Evolutionary conservation across 352 stramenopile species (phyloP).

Genomic region (Phytophthora quininea): DNA sequence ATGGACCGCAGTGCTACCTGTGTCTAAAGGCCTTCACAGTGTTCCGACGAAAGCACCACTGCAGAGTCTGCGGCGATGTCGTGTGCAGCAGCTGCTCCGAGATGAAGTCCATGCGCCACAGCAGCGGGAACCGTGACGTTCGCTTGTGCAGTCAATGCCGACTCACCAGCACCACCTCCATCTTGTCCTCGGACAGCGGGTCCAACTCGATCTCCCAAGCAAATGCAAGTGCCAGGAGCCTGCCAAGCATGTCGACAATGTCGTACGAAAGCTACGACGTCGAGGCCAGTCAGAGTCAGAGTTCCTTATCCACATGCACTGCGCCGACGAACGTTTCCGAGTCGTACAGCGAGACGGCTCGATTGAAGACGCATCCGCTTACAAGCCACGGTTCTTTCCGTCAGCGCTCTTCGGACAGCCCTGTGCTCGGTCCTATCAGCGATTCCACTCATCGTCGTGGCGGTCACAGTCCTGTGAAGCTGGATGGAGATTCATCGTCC

Average conservation of each 20-base stretch:
- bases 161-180: slow-evolving; percentile 59
- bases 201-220: slow-evolving; percentile 24
- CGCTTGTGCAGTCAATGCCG: slow-evolving; percentile 78
- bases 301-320: slow-evolving; percentile 28
- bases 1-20: slow-evolving; percentile 73
- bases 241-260: slow-evolving; percentile 55
- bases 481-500: slow-evolving; percentile 27
- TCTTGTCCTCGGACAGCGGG: slow-evolving; percentile 58
- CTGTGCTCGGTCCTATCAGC: slow-evolving; percentile 28
- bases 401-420: slow-evolving; percentile 22
- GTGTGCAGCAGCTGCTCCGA: slow-evolving; percentile 87
- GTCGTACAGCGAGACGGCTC: slow-evolving; percentile 51
- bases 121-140: slow-evolving; percentile 71
- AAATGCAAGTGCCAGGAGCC: slow-evolving; percentile 27
- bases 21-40: slow-evolving; percentile 79
- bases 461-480: slow-evolving; percentile 21
- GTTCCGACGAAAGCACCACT: slow-evolving; percentile 86
- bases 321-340: slow-evolving; percentile 57
- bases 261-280: slow-evolving; percentile 67
- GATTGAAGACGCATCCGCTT: slow-evolving; percentile 57
- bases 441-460: slow-evolving; percentile 66
- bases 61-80: slow-evolving; percentile 82
- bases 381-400: slow-evolving; percentile 38
- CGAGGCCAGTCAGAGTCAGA: slow-evolving; percentile 29
- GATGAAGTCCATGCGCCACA: slow-evolving; percentile 74